phyloP scores from a whole-genome alignment of 768 basidiomycete genomes.

The Boletus tylopilopsis region DNA sequence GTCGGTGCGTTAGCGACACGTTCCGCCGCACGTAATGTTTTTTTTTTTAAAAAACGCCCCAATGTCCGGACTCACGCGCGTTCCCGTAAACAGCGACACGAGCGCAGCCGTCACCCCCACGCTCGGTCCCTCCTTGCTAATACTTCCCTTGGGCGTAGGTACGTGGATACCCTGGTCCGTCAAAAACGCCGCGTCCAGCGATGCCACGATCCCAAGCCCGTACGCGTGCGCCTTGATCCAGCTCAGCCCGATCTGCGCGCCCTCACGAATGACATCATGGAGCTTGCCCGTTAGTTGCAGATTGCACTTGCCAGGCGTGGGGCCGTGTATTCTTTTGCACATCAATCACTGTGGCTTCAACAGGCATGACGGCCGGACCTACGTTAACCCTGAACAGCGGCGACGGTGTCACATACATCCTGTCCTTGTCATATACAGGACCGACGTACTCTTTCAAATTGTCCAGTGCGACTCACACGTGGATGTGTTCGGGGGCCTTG shows the following conservation, averaged over 20 bases:
- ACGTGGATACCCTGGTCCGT: conserved; percentile 88
- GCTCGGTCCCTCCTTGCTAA: conserved; percentile 94
- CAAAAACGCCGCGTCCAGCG: conserved; percentile 70
- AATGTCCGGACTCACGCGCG: conserved; percentile 79
- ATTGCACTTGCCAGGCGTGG: conserved; percentile 94
- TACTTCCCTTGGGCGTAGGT: conserved; percentile 94
- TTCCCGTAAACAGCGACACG: conserved; percentile 87
- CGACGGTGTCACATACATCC: conserved; percentile 76
- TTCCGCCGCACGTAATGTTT: no score
- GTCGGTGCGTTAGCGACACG: conserved; percentile 1
- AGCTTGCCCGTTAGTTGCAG: conserved; percentile 95
- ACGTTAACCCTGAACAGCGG: conserved; percentile 94
- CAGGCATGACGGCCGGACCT: conserved; percentile 93
- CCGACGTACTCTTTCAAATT: conserved; percentile 97
- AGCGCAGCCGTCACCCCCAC: conserved; percentile 96
- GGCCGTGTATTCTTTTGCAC: no score
- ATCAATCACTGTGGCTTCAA: conserved; percentile 83
- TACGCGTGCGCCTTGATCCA: conserved; percentile 92
- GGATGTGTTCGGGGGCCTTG: conserved; percentile 71
- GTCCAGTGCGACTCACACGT: conserved; percentile 77
- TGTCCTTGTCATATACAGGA: conserved; percentile 91
- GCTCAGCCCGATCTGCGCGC: conserved; percentile 89
- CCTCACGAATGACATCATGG: conserved; percentile 96
- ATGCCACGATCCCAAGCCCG: conserved; percentile 79
- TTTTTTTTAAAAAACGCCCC: conserved; percentile 60